These are phyloP conservation scores for Apophysomyces variabilis DNA, from an alignment of 371 early-diverging fungal genomes.

Conservation along the genomic window DNA sequence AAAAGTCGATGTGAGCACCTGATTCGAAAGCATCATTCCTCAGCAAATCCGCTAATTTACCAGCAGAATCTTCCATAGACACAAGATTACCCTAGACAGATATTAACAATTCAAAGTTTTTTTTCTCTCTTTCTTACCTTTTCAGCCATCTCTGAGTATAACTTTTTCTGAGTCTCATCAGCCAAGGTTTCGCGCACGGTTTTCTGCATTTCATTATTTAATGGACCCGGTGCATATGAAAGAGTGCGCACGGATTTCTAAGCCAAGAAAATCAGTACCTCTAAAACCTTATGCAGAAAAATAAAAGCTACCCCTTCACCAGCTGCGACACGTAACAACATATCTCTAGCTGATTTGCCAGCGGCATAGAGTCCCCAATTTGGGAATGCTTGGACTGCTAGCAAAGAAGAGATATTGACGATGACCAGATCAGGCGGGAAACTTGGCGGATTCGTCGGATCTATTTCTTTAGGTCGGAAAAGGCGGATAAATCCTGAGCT, in stretches of 20 bases:
- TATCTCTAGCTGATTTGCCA: constrained; percentile 90
- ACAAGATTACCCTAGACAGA: constrained; percentile 68
- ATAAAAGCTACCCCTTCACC: constrained; percentile 45
- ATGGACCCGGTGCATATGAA: constrained; percentile 92
- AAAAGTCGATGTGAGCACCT: constrained; percentile 86
- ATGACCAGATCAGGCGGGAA: constrained; percentile 44
- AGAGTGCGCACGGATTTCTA: constrained; percentile 57
- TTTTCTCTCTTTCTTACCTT: constrained; percentile 61
- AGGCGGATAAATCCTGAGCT: constrained; percentile 37
- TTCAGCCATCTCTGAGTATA: constrained; percentile 67
- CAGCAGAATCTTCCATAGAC: constrained; percentile 71
- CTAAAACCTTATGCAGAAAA: background rate
- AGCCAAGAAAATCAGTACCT: background rate
- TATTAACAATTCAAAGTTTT: background rate
- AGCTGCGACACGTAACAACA: constrained; percentile 72
- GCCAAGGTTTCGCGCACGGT: constrained; percentile 75
- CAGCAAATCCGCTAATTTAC: constrained; percentile 61
- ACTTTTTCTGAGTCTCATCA: constrained; percentile 65
- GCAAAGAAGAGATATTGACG: constrained; percentile 85
- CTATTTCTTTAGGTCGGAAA: constrained; percentile 16
- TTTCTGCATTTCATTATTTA: constrained; percentile 89
- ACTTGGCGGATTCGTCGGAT: constrained; percentile 4
- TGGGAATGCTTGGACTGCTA: constrained; percentile 79
- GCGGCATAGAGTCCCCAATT: constrained; percentile 88
- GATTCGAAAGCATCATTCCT: constrained; percentile 62